Evolutionary conservation across 2,329 filamentous ascomycete genomes (phyloP), one percentile per base, ranked within the genome.

Genomic region (Diaporthe ampelina): DNA sequence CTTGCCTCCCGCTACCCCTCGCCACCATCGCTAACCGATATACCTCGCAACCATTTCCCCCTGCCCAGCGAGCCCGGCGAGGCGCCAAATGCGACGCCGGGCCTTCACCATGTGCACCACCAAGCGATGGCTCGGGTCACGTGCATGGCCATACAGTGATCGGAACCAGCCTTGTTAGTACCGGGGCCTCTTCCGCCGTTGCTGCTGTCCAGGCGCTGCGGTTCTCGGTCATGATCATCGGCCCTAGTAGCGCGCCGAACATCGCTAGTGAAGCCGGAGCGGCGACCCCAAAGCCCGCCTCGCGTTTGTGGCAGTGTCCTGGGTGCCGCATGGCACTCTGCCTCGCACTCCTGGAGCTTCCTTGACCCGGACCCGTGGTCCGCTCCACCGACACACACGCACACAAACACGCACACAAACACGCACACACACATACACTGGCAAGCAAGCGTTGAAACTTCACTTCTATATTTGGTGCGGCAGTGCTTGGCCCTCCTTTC

Each of bases 191-290:
- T 45, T 72, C 61, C 61, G 54, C 37, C 37, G 57, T 19, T 72
- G 45, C 58, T 65, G 29, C 45, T 40, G 48, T 35, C 32, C 70
- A 43, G 48, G 17, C 56, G 57, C 24, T 65, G 50, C 48, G 50
- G 48, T 65, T 63, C 35, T n/a, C 45, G 48, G 58, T 24, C 48
- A 72, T 67, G 70, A 72, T 67, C 70, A 43, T 67, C 70, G 50
- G 70, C 70, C 70, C 70, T 67, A 72, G 59, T 48, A 9, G n/a
- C n/a, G 48, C 43, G 58, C 45, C 70, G 70, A 54, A 67, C 57
- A 40, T 57, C 40, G 45, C 58, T 45, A 63, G 73, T 35, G 61
- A 63, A 45, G 73, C 43, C 59, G 63, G 69, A 40, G 32, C 61
- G 21, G 70, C 58, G 24, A 37, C 56, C n/a, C 35, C 43, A n/a